phyloP scores from a whole-genome alignment of 805 yeast species.

The Teunomyces panamensis region DNA sequence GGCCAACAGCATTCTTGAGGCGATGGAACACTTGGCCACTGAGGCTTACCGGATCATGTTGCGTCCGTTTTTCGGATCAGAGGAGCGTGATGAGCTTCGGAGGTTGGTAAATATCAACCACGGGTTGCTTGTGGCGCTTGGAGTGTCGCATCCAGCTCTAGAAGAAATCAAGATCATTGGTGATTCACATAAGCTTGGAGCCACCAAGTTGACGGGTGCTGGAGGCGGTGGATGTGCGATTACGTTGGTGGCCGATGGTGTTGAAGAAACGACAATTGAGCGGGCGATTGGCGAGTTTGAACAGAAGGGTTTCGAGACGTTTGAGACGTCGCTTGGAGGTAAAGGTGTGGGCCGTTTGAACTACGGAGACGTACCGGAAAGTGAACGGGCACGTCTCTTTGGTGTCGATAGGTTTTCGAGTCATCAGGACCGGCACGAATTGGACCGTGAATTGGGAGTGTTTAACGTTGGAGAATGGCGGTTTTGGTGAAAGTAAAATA shows the following conservation, averaged over 20 bases:
- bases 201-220: slow-evolving; percentile 95
- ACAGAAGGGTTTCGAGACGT: slow-evolving; percentile 63
- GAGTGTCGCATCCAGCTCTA: slow-evolving; percentile 91
- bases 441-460: slow-evolving; percentile 48
- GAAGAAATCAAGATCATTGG: slow-evolving; percentile 70
- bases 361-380: slow-evolving; percentile 10
- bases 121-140: slow-evolving; percentile 78
- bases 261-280: slow-evolving; percentile 30
- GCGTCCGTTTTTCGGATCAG: slow-evolving; percentile 47
- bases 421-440: slow-evolving; percentile 41
- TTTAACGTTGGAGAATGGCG: slow-evolving; percentile 48
- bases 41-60: slow-evolving; percentile 70
- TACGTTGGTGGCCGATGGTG: slow-evolving; percentile 61
- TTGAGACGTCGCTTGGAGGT: slow-evolving; percentile 82
- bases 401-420: slow-evolving; percentile 33
- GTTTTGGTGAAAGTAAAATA: slow-evolving; percentile 43
- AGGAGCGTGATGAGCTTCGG: slow-evolving; percentile 38
- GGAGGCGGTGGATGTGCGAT: slow-evolving; percentile 99
- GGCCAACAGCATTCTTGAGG: slow-evolving; percentile 57
- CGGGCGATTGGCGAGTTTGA: slow-evolving; percentile 36
- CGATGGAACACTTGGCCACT: slow-evolving; percentile 71
- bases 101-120: slow-evolving; percentile 80
- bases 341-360: slow-evolving; percentile 69
- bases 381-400: slow-evolving; percentile 16
- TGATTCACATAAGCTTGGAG: slow-evolving; percentile 66